These are phyloP conservation scores for Ceratocystiopsis sp. DNA, from an alignment of 2,329 filamentous ascomycete species.

Conservation along the genomic window DNA sequence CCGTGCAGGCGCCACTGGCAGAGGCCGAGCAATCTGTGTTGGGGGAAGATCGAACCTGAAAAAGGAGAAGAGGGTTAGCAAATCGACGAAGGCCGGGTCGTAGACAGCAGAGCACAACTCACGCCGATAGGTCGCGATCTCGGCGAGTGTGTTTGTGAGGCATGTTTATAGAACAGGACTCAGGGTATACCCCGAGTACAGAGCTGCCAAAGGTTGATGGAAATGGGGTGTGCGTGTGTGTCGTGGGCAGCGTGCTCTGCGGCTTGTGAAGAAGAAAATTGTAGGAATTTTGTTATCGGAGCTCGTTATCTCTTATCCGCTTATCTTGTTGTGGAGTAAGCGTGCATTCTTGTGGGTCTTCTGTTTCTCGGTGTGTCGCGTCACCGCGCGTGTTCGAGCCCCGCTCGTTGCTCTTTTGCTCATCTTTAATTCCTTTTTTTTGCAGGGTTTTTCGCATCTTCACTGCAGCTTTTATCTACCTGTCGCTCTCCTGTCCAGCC, in stretches of 20 bases:
- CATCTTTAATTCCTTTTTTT: neutral
- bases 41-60: constrained; percentile 32
- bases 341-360: no score
- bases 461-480: neutral
- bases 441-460: constrained; percentile 1
- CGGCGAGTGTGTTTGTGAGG: constrained; percentile 75
- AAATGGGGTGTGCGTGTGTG: neutral
- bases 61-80: neutral
- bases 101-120: constrained; percentile 3
- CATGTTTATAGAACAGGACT: constrained; percentile 29
- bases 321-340: no score
- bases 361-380: no score
- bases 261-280: neutral
- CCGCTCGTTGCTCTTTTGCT: constrained; percentile 2
- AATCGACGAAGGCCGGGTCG: no score
- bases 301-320: neutral
- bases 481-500: no score
- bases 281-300: neutral
- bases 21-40: constrained; percentile 29
- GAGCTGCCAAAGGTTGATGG: neutral
- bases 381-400: constrained; percentile 9
- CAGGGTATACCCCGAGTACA: no score
- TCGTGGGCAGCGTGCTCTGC: neutral
- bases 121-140: constrained; percentile 37
- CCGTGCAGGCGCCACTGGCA: constrained; percentile 20